Conservation (phyloP, 2,329 filamentous ascomycete genomes). For the Thielaviopsis populi region DNA sequence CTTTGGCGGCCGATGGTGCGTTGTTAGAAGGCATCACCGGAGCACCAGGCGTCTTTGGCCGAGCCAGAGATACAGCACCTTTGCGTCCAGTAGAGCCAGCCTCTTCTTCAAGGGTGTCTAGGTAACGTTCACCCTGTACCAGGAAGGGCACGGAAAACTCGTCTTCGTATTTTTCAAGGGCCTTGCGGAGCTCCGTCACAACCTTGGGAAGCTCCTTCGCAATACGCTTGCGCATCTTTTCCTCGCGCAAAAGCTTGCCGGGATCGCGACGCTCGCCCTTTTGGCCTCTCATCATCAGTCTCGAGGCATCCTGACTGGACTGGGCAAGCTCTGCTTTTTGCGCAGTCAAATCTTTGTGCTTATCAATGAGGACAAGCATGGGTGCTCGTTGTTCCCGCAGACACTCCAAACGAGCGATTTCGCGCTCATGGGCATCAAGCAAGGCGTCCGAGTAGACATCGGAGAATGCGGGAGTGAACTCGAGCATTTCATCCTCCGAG, state of each 20-base stretch:
- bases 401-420: constrained; percentile 67
- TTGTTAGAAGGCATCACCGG: constrained; percentile 60
- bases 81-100: constrained; percentile 29
- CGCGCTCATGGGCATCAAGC: constrained; percentile 84
- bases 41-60: constrained; percentile 28
- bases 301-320: constrained; percentile 87
- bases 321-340: constrained; percentile 79
- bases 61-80: constrained; percentile 34
- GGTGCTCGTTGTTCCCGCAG: constrained; percentile 79
- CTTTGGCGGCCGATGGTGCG: constrained; percentile 33
- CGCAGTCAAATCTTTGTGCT: constrained; percentile 63
- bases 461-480: constrained; percentile 92
- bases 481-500: constrained; percentile 96
- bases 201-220: constrained; percentile 91
- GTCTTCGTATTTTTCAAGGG: constrained; percentile 78
- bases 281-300: constrained; percentile 76
- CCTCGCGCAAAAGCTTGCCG: constrained; percentile 80
- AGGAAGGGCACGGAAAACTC: constrained; percentile 89
- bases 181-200: constrained; percentile 63
- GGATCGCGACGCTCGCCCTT: constrained; percentile 93
- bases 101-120: constrained; percentile 62
- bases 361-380: constrained; percentile 67
- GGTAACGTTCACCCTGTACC: constrained; percentile 80
- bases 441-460: constrained; percentile 95
- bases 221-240: constrained; percentile 97